A percentile compares a stretch with the other conserved stretches of the same genome.
Conservation (phyloP, 148 eudicot species). For the Rhododendron kiyosumense region DNA sequence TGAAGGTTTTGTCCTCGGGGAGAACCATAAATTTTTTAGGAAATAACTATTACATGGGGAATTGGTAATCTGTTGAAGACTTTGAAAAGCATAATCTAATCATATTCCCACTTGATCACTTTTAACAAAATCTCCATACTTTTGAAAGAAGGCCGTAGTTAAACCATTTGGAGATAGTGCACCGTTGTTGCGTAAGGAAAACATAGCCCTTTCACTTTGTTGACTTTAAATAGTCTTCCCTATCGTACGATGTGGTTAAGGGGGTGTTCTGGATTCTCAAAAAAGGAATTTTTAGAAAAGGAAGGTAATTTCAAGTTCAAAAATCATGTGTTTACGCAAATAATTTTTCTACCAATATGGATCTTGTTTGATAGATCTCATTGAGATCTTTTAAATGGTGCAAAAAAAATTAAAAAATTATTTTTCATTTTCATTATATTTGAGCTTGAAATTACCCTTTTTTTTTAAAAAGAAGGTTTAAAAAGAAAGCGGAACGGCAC, state of each 20-base stretch:
- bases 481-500: too few species aligned
- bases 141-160: not conserved
- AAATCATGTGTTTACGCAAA: too few species aligned
- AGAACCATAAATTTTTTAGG: not conserved
- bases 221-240: not conserved
- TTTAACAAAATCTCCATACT: not conserved
- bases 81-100: not conserved
- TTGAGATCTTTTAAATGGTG: too few species aligned
- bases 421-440: too few species aligned
- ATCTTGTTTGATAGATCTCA: too few species aligned
- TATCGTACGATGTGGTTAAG: not conserved
- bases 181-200: not conserved
- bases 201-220: not conserved
- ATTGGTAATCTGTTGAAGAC: not conserved
- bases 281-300: too few species aligned
- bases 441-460: too few species aligned
- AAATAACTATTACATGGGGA: not conserved
- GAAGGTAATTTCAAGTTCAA: too few species aligned
- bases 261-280: too few species aligned
- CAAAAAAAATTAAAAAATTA: too few species aligned
- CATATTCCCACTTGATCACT: not conserved
- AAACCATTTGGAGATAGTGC: not conserved
- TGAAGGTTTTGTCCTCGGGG: not conserved
- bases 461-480: too few species aligned
- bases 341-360: too few species aligned